A percentile compares a stretch with the other conserved stretches of the same genome.
Evolutionary conservation across 805 yeast species (phyloP).

Genomic region (Kluyveromyces aestuarii): DNA sequence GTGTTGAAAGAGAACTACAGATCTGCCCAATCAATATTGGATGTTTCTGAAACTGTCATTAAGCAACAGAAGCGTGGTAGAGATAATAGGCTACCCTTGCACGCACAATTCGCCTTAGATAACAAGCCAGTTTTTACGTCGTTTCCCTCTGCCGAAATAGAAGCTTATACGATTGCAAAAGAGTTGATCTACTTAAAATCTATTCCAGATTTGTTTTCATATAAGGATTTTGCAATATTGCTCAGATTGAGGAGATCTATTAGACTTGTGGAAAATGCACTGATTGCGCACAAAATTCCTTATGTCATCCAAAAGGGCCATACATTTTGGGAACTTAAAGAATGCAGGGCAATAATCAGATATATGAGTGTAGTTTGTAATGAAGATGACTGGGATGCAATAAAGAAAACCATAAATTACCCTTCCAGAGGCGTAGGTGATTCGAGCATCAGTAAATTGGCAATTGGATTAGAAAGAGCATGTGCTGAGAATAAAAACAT

Average conservation of each 20-base stretch:
- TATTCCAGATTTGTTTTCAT: slow-evolving; percentile 37
- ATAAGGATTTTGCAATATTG: slow-evolving; percentile 62
- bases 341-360: slow-evolving; percentile 53
- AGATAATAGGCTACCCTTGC: slow-evolving; percentile 34
- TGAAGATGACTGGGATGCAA: slow-evolving; percentile 51
- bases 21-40: slow-evolving; percentile 60
- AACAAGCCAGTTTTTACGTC: slow-evolving; percentile 40
- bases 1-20: slow-evolving; percentile 67
- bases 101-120: slow-evolving; percentile 36
- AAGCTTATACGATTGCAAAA: slow-evolving; percentile 49
- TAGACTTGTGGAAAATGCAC: slow-evolving; percentile 52
- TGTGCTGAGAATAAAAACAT: not conserved
- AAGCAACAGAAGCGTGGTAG: slow-evolving; percentile 39
- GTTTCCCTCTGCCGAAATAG: slow-evolving; percentile 37
- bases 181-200: slow-evolving; percentile 43
- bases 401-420: slow-evolving; percentile 44
- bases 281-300: slow-evolving; percentile 49
- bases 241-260: slow-evolving; percentile 58
- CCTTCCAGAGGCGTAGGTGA: slow-evolving; percentile 67
- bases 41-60: slow-evolving; percentile 58
- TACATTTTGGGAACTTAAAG: slow-evolving; percentile 73
- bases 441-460: slow-evolving; percentile 33
- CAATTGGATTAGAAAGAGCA: slow-evolving; percentile 8
- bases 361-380: slow-evolving; percentile 55
- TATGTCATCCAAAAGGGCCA: slow-evolving; percentile 62